Evolutionary conservation across 192 early-diverging fungal genomes (phyloP).

Genomic region (Ambispora gerdemannii): DNA sequence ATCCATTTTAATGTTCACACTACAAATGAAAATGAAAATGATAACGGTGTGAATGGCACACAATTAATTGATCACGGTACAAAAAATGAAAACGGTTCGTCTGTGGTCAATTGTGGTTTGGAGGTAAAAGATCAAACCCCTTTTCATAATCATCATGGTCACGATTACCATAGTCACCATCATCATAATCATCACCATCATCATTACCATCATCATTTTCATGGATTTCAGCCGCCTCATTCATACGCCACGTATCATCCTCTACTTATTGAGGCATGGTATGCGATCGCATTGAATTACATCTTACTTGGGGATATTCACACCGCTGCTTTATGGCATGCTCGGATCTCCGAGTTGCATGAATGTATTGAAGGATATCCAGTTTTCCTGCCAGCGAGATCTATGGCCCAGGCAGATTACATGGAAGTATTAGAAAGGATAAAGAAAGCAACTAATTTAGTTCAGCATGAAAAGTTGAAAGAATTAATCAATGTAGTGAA

Average conservation of each 20-base stretch:
- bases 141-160: constrained; percentile 1
- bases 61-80: neutral
- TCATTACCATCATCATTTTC: constrained; percentile 21
- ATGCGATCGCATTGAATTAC: constrained; percentile 25
- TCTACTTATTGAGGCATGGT: constrained; percentile 24
- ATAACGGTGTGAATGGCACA: neutral
- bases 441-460: constrained; percentile 23
- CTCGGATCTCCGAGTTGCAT: constrained; percentile 22
- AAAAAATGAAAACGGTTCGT: neutral
- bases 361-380: constrained; percentile 29
- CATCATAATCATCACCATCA: constrained; percentile 9
- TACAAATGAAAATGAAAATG: neutral
- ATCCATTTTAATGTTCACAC: neutral
- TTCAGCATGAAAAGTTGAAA: constrained; percentile 25
- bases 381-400: constrained; percentile 29
- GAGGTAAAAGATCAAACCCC: neutral
- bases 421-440: constrained; percentile 29
- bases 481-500: constrained; percentile 23
- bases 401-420: constrained; percentile 31
- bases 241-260: constrained; percentile 25
- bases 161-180: constrained; percentile 4
- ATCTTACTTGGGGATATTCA: constrained; percentile 18
- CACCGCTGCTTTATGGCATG: constrained; percentile 13
- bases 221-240: constrained; percentile 14
- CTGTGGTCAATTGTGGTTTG: neutral